These are phyloP conservation scores for Mycena galopus DNA, from an alignment of 768 basidiomycete genomes.

Conservation along the genomic window DNA sequence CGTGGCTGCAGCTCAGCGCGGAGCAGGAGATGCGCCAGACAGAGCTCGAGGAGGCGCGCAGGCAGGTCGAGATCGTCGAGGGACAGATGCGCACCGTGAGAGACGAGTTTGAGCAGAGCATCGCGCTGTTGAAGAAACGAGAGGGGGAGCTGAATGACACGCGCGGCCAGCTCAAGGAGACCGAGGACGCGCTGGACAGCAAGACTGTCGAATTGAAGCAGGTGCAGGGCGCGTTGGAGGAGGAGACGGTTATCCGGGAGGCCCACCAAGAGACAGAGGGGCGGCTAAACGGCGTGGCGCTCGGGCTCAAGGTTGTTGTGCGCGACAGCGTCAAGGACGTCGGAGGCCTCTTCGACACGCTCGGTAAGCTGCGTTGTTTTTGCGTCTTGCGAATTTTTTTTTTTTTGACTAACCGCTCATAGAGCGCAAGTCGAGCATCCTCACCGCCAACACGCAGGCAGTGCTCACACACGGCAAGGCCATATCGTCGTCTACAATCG, in stretches of 20 bases:
- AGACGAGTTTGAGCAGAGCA: conserved; percentile 94
- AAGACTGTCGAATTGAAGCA: conserved; percentile 70
- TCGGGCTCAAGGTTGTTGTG: conserved; percentile 72
- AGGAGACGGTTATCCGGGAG: conserved; percentile 83
- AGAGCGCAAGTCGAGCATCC: conserved; percentile 82
- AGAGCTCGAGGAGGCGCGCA: conserved; percentile 85
- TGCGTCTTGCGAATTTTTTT: not conserved
- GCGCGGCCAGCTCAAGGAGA: conserved; percentile 65
- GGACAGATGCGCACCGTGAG: conserved; percentile 82
- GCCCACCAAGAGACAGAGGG: conserved; percentile 84
- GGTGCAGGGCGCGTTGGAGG: conserved; percentile 75
- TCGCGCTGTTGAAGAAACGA: conserved; percentile 77
- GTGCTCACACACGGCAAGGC: conserved; percentile 74
- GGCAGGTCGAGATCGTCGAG: conserved; percentile 86
- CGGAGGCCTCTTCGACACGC: conserved; percentile 80
- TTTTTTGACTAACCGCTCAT: conserved; percentile 34
- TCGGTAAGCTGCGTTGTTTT: conserved; percentile 65
- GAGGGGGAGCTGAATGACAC: conserved; percentile 83
- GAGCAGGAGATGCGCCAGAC: conserved; percentile 85
- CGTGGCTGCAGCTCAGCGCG: conserved; percentile 84
- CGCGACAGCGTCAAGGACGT: conserved; percentile 81
- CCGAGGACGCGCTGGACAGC: conserved; percentile 63
- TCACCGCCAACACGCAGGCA: conserved; percentile 73
- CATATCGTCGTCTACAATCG: conserved; percentile 65
- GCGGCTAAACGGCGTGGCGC: conserved; percentile 79